Evolutionary conservation across 345 rosid genomes (phyloP), one percentile per base, ranked within the genome.

Genomic region (Aegle marmelos): DNA sequence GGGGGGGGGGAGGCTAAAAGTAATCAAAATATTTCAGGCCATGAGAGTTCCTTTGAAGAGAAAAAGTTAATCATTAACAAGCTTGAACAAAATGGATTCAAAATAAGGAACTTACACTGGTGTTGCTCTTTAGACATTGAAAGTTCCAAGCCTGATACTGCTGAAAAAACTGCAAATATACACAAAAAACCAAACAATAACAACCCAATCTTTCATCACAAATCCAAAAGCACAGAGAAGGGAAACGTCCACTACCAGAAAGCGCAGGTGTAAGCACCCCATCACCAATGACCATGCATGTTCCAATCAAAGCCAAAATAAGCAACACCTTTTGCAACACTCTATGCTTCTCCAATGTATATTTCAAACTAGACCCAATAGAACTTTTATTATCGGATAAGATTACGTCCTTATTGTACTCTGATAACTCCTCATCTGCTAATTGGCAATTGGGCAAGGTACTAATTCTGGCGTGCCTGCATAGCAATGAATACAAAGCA

Each of bases 281-380:
- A 85, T 93, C 98, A 45, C 98, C 98, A 79, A 91, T 91, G 76
- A 93, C 97, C 98, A 93, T 93, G 83, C 97, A 93, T 74, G 98
- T 89, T 68, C 98, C 98, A 78, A 93, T 88, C 85, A 93, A 74
- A 81, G 96, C 90, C 85, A 93, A 82, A 56, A 90, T 79, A 74
- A 93, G 97, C 87, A 93, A 86, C 82, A 90, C 78, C 60, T 80
- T 90, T 80, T 91, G 98, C 78, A 90, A 59, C 34, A 93, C 74
- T 86, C 81, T 90, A 82, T 86, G 80, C 82, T 85, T 91, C 88
- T 93, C 98, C 34, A 93, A 31, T 25, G 88, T 89, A 14, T 83
- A 81, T 85, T 90, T 93, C 89, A 93, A 83, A 61, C 86, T 82
- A 69, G 83, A 89, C 53, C 91, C 91, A 53, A 33, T 2, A 78